Evolutionary conservation across 495 filamentous ascomycete species (phyloP).

Genomic region (Aspergillus hancockii): DNA sequence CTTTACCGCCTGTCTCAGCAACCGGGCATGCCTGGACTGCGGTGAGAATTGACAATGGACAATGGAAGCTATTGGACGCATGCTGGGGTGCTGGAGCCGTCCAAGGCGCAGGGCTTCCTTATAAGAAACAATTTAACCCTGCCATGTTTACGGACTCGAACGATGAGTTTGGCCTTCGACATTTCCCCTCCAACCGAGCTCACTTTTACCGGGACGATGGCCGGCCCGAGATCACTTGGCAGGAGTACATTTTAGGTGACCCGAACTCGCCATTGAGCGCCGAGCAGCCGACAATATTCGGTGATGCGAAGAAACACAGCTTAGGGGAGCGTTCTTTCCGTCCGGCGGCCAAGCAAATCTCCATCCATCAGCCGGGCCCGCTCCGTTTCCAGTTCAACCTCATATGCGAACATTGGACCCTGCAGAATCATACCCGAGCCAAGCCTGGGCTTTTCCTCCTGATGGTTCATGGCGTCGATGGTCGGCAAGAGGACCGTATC

Average conservation of each 20-base stretch:
- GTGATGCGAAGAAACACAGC: constrained; percentile 57
- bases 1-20: constrained; percentile 55
- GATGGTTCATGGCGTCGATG: constrained; percentile 64
- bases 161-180: constrained; percentile 73
- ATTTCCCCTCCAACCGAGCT: constrained; percentile 70
- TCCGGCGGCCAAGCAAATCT: constrained; percentile 59
- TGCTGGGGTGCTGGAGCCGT: constrained; percentile 88
- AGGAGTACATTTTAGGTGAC: constrained; percentile 69
- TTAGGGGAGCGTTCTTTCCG: constrained; percentile 62
- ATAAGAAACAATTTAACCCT: constrained; percentile 68
- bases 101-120: constrained; percentile 50
- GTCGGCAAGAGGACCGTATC: constrained; percentile 64
- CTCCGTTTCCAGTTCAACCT: constrained; percentile 77
- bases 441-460: constrained; percentile 67
- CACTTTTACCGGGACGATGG: constrained; percentile 71
- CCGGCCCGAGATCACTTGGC: constrained; percentile 61
- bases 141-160: constrained; percentile 77
- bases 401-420: constrained; percentile 77
- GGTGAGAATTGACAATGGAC: constrained; percentile 76
- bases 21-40: constrained; percentile 89
- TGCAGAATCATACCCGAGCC: constrained; percentile 61
- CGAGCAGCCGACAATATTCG: constrained; percentile 53
- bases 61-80: constrained; percentile 88
- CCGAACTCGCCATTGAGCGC: constrained; percentile 43
- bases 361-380: constrained; percentile 50